Conservation (phyloP, 805 yeast genomes). For the baker's yeast (Saccharomyces cerevisiae) region DNA sequence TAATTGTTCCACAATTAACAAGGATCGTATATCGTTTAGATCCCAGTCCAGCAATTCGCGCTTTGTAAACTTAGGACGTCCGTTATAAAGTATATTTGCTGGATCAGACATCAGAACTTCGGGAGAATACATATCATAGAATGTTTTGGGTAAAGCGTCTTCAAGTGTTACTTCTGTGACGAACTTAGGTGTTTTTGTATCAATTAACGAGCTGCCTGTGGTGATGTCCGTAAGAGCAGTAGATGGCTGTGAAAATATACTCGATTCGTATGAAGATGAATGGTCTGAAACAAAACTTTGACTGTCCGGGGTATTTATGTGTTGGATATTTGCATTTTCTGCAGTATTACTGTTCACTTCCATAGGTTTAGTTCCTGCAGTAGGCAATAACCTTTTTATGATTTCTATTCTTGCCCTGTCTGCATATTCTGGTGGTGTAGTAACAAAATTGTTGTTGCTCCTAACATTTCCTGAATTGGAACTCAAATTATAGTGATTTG, state of each 20-base stretch:
- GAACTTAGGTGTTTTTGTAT: slow-evolving; percentile 8
- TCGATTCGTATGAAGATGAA: slow-evolving; percentile 20
- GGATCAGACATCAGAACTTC: slow-evolving; percentile 41
- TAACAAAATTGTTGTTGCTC: slow-evolving; percentile 20
- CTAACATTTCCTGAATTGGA: slow-evolving; percentile 1
- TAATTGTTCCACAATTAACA: slow-evolving; percentile 44
- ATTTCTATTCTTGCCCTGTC: slow-evolving; percentile 31
- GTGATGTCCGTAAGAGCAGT: slow-evolving; percentile 14
- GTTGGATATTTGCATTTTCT: not conserved
- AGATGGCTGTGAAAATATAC: slow-evolving; percentile 24
- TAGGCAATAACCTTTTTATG: slow-evolving; percentile 21
- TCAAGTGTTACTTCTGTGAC: slow-evolving; percentile 31
- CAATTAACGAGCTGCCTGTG: slow-evolving; percentile 6
- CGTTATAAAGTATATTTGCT: slow-evolving; percentile 37
- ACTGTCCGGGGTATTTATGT: slow-evolving; percentile 4
- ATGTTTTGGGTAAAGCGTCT: slow-evolving; percentile 46
- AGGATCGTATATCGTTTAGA: slow-evolving; percentile 57
- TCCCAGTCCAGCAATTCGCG: slow-evolving; percentile 64
- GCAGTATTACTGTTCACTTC: not conserved
- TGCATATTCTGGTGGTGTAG: slow-evolving; percentile 30
- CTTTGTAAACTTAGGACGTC: slow-evolving; percentile 56
- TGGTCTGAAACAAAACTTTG: slow-evolving; percentile 15
- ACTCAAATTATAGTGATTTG: slow-evolving; percentile 1
- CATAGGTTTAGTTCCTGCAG: not conserved
- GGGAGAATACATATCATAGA: slow-evolving; percentile 49